Evolutionary conservation across 2,329 filamentous ascomycete genomes (phyloP), one percentile per base, ranked within the genome.

Genomic region (Cercospora nicotianae): DNA sequence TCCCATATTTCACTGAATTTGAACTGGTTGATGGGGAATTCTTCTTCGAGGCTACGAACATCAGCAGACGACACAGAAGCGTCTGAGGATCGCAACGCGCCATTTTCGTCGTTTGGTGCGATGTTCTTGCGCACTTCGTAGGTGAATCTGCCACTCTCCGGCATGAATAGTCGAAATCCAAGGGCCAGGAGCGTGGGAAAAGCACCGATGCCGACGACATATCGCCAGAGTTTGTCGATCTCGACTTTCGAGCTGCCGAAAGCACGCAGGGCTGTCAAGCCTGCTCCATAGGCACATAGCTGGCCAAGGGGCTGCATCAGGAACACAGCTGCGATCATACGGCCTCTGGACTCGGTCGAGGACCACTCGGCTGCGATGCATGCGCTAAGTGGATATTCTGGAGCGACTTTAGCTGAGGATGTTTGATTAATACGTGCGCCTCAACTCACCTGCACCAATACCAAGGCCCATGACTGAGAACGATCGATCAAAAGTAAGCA

Each of bases 261-360:
- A 26, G 62, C 23, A 39, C 57, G 20, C 5, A 69, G 65, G 5
- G 70, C 69, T 30, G 67, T 66, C 28, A 75, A 64, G 10, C 67
- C 71, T 20, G 70, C 69, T 5, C 66, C 66, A 58, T 73, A 70
- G 1, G 72, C 72, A 36, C 72, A 77, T 2, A 82, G 75, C 69
- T 81, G 80, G 5, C 80, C 80, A 18, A 82, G 71, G 3, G 80
- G 79, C 59, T 82, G 80, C 65, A 81, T 80, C 45, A 81, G 76
- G 70, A 82, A 82, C 1, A 82, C 79, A 63, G 77, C 77, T 31
- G 77, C 76, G 68, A 82, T 68, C 80, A 82, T 81, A n/a, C 79
- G 72, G 2, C 77, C 80, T 28, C 80, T 74, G 58, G 75, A 74
- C 60, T 76, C 77, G 16, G 76, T 71, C 2, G 79, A 78, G 3